These are phyloP conservation scores for Monilinia vaccinii-corymbosi DNA, from an alignment of 2,329 filamentous ascomycete genomes.

Conservation along the genomic window DNA sequence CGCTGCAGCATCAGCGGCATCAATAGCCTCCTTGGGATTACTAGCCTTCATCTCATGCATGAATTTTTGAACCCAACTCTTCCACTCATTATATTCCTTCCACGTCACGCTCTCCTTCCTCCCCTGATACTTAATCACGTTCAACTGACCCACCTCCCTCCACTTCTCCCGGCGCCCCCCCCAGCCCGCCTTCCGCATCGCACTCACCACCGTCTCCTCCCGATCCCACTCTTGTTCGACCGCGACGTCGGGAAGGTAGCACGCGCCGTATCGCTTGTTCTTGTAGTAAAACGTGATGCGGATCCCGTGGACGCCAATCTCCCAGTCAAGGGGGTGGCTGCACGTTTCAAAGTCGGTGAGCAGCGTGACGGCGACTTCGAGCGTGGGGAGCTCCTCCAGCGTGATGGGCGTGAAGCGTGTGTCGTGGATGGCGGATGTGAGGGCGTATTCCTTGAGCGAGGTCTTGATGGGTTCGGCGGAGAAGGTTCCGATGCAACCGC, in stretches of 20 bases:
- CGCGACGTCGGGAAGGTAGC: constrained; percentile 88
- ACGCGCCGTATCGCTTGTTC: constrained; percentile 67
- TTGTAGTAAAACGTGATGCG: constrained; percentile 75
- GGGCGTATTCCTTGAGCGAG: constrained; percentile 70
- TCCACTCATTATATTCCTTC: constrained; percentile 70
- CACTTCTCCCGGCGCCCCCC: constrained; percentile 56
- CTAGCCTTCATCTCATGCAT: not conserved
- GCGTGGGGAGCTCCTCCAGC: constrained; percentile 43
- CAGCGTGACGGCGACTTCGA: constrained; percentile 66
- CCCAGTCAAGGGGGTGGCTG: constrained; percentile 71
- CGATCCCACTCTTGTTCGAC: constrained; percentile 90
- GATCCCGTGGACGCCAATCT: constrained; percentile 75
- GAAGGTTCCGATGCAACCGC: constrained; percentile 96
- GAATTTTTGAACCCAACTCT: constrained; percentile 50
- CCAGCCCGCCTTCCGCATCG: constrained; percentile 96
- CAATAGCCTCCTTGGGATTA: no score
- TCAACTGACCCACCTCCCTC: constrained; percentile 60
- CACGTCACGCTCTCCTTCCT: constrained; percentile 65
- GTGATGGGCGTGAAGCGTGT: constrained; percentile 50
- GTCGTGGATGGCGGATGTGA: constrained; percentile 65
- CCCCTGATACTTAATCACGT: constrained; percentile 79
- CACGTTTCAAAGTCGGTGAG: constrained; percentile 78
- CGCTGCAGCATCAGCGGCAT: no score
- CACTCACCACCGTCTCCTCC: constrained; percentile 79
- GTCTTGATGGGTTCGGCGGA: constrained; percentile 62